Conservation (phyloP, 352 stramenopile genomes). For the Phytophthora multivora region DNA sequence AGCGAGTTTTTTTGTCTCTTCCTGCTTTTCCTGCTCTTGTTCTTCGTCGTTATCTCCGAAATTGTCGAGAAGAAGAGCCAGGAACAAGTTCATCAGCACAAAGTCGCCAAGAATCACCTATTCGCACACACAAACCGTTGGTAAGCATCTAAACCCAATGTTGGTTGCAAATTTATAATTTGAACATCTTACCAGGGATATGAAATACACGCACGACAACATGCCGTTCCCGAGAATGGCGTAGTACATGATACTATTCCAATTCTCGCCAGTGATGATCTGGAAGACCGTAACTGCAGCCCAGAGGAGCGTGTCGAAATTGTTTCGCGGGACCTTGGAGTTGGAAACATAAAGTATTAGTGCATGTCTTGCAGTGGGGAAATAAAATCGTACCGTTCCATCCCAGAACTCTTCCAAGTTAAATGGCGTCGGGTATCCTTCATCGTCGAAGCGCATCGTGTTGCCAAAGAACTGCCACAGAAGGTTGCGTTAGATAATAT, state of each 20-base stretch:
- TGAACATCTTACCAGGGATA: slow-evolving; percentile 61
- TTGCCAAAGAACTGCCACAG: slow-evolving; percentile 92
- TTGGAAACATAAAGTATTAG: slow-evolving; percentile 3
- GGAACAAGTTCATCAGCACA: slow-evolving; percentile 94
- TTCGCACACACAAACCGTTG: neutral
- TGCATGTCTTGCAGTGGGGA: neutral
- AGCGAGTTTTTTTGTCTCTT: slow-evolving; percentile 55
- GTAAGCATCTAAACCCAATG: neutral
- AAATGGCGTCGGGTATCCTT: slow-evolving; percentile 62
- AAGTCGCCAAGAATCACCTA: slow-evolving; percentile 91
- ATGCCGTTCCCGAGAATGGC: slow-evolving; percentile 82
- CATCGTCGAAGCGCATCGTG: slow-evolving; percentile 91
- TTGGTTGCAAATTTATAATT: neutral
- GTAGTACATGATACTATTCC: slow-evolving; percentile 95
- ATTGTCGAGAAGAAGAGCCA: slow-evolving; percentile 92
- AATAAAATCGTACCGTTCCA: slow-evolving; percentile 39
- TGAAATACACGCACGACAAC: slow-evolving; percentile 82
- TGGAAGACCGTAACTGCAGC: slow-evolving; percentile 91
- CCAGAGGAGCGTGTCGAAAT: slow-evolving; percentile 90
- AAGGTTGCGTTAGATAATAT: neutral
- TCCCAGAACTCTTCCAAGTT: slow-evolving; percentile 65
- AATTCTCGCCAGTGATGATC: slow-evolving; percentile 95
- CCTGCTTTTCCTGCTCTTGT: slow-evolving; percentile 49
- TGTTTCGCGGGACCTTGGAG: slow-evolving; percentile 66
- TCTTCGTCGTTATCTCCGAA: slow-evolving; percentile 84